Base-by-base conservation (phyloP, 2,329 filamentous ascomycete species). In the Colletotrichum camelliae region DNA sequence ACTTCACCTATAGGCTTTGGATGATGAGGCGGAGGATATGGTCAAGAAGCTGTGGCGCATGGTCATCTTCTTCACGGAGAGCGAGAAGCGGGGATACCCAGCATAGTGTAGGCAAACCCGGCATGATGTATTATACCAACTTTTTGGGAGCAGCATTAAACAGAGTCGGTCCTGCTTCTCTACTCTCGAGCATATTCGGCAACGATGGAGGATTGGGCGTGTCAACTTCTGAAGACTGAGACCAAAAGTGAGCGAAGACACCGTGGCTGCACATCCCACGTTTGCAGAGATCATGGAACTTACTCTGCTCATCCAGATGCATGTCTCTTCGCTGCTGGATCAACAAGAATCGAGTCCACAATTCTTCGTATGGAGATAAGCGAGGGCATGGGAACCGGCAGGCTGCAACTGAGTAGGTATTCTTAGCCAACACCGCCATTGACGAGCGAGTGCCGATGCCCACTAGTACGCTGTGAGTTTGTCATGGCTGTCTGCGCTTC, bases 21-120 rank as follows among this genome's bases (percentile, higher is more conserved):
- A 98, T 82, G 97, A 99, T 81, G 97, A 98, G 82, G 96, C 96
- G 13, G 96, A 98, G 84, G 93, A 95, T 31, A 87, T 99, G 79
- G 96, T 98, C 66, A 97, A 95, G 91, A 98, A 98, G 87, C 90
- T 99, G 43, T 99, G 97, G 97, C 92, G 96, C 67, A 98, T 98
- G 95, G 93, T 98, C 74, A 98, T 98, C 81, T 98, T 98, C 91
- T 98, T 96, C 81, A 97, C 95, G 7, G 96, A 98, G 85, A 95
- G 94, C 81, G 96, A 98, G 89, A 98, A 97, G 87, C 89, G 96
- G 77, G 96, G 96, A 3, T 88, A 98, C 76, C 94, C 94, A 24
- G 91, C 92, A 66, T 95, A 88, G 64, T 60, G 57, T 73, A 74
- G 70, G 70, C 70, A 76, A 27, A 21, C 43, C 29, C 78, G 70